Evolutionary conservation across 2,329 filamentous ascomycete genomes (phyloP).

Genomic region (Metarhizium sp.): DNA sequence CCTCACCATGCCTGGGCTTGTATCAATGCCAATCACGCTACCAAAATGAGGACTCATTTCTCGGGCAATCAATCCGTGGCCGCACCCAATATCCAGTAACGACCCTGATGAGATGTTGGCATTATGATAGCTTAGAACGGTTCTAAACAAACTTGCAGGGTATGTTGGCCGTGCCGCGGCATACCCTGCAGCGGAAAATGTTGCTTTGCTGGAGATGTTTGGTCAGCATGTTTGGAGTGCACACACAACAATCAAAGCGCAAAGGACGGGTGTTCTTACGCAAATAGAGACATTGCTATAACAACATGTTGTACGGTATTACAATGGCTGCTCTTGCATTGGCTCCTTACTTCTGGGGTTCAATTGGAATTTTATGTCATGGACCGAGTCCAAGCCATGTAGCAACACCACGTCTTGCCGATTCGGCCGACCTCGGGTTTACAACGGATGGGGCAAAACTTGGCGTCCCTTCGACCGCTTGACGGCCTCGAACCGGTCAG

Average conservation of each 20-base stretch:
- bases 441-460: background rate
- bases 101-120: conserved; percentile 19
- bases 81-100: conserved; percentile 53
- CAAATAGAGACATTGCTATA: conserved; percentile 36
- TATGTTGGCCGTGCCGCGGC: conserved; percentile 52
- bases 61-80: conserved; percentile 49
- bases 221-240: background rate
- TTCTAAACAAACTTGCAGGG: conserved; percentile 42
- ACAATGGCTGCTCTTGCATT: background rate
- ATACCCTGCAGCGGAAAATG: conserved; percentile 48
- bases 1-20: conserved; percentile 46
- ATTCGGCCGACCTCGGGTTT: conserved; percentile 8
- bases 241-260: background rate
- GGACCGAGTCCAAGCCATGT: background rate
- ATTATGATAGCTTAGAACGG: conserved; percentile 44
- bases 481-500: background rate
- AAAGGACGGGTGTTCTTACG: conserved; percentile 21
- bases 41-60: conserved; percentile 43
- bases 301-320: background rate
- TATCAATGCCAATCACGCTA: conserved; percentile 44
- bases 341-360: background rate
- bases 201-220: conserved; percentile 33
- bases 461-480: background rate
- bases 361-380: background rate
- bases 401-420: background rate